Evolutionary conservation across 2,329 filamentous ascomycete species (phyloP), one percentile per base, ranked within the genome.

Genomic region (Tolypocladium amazonense): DNA sequence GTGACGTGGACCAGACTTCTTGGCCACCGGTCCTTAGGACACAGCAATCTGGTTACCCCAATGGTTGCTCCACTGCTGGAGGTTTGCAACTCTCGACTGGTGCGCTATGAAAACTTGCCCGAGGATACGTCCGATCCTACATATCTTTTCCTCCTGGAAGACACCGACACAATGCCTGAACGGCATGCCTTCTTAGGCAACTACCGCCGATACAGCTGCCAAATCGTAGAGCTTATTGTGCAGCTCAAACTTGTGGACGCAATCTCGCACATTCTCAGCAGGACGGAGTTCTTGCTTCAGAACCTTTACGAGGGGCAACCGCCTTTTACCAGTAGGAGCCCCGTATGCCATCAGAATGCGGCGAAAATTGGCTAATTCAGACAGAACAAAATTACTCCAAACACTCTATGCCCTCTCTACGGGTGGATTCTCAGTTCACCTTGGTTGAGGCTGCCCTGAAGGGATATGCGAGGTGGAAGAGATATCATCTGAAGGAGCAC

Each of bases 151-250:
- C 80, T 99, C 1, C 81, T 92, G 67, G 92, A 97, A 69, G 94
- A 99, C 70, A 95, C 96, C 59, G 94, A 99, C 69, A 97, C 93
- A 0, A 79, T 93, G 25, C 94, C 94, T 0, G 94, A 99, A 71
- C 84, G 92, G 30, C 94, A 99, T 74, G 91, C 92, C 1, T 99
- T 99, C 71, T 81, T 97, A 14, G 92, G 93, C 4, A 97, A 99
- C 69, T 99, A 99, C 72, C 83, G 94, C 45, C 84, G 94, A 61
- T 97, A 96, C 69, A 94, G 92, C 71, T 86, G 87, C 3, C 88
- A 90, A 61, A 84, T 97, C 33, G 91, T 99, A 59, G 93, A 97
- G 73, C 83, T 83, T 20, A 90, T 97, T 63, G 91, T 95, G 27
- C 83, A 89, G 64, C 83, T 89, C 65, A 89, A 90, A 66, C 86